Evolutionary conservation across 441 rosid genomes (phyloP).

Genomic region (Breynia disticha): DNA sequence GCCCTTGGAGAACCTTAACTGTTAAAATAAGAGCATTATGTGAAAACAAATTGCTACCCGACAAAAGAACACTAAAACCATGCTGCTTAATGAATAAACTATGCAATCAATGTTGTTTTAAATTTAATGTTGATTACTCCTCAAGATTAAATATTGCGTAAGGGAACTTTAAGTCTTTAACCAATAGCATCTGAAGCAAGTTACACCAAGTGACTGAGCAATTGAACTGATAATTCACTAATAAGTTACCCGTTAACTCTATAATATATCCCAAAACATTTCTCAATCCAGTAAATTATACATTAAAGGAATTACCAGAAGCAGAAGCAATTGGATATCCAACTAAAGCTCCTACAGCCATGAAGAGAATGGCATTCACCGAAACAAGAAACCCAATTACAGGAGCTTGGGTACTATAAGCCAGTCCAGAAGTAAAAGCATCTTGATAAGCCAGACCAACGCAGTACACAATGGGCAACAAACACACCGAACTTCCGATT

Average conservation of each 20-base stretch:
- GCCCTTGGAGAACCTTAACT: slow-evolving; percentile 71
- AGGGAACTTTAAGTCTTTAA: too few relatives aligned
- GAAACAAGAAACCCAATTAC: slow-evolving; percentile 40
- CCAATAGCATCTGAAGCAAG: too few relatives aligned
- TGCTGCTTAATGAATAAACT: neutral
- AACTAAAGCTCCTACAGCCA: slow-evolving; percentile 48
- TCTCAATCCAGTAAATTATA: neutral
- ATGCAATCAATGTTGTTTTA: too few relatives aligned
- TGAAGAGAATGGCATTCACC: slow-evolving; percentile 51
- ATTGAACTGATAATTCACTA: too few relatives aligned
- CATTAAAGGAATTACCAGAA: slow-evolving; percentile 41
- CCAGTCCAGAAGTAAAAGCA: slow-evolving; percentile 32
- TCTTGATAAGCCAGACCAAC: slow-evolving; percentile 48
- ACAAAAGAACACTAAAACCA: too few relatives aligned
- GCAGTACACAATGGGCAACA: slow-evolving; percentile 50
- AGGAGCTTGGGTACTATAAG: slow-evolving; percentile 34
- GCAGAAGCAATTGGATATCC: slow-evolving; percentile 77
- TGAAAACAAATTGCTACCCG: neutral
- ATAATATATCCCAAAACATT: neutral
- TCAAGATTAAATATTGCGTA: too few relatives aligned
- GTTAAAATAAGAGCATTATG: slow-evolving; percentile 14
- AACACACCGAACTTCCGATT: slow-evolving; percentile 49
- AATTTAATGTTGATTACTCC: too few relatives aligned
- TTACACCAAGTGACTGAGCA: too few relatives aligned
- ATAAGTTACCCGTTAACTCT: neutral